These are phyloP conservation scores for Aureobasidium sp. DNA, from an alignment of 2,329 filamentous ascomycete genomes.

Conservation along the genomic window DNA sequence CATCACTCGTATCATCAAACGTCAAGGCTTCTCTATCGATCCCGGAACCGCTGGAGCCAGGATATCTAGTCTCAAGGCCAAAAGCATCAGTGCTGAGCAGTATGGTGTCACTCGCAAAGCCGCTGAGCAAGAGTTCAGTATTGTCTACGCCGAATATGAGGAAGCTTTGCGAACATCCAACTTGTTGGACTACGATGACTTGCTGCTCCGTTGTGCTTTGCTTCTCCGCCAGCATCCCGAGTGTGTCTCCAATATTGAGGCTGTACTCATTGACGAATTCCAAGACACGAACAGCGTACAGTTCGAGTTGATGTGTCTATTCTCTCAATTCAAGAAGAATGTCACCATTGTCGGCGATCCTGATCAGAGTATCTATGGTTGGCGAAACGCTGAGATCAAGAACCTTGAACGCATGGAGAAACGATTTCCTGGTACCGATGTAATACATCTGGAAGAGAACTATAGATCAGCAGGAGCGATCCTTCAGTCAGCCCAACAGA, in stretches of 20 bases:
- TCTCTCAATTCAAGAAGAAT: slow-evolving; percentile 64
- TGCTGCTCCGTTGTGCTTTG: slow-evolving; percentile 75
- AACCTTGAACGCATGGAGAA: slow-evolving; percentile 74
- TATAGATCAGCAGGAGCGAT: slow-evolving; percentile 89
- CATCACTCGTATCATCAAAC: slow-evolving; percentile 72
- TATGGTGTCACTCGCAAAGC: slow-evolving; percentile 36
- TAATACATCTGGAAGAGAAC: slow-evolving; percentile 85
- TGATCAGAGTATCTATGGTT: slow-evolving; percentile 96
- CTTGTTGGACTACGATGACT: slow-evolving; percentile 87
- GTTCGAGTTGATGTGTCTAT: slow-evolving; percentile 85
- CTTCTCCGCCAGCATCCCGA: slow-evolving; percentile 65
- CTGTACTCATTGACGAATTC: slow-evolving; percentile 93
- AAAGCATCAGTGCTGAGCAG: slow-evolving; percentile 43
- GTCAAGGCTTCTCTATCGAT: slow-evolving; percentile 56
- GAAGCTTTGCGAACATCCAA: slow-evolving; percentile 67
- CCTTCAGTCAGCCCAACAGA: slow-evolving; percentile 66
- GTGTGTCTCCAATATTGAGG: slow-evolving; percentile 83
- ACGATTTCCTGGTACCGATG: slow-evolving; percentile 70
- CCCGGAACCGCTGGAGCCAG: slow-evolving; percentile 62
- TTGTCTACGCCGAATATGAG: slow-evolving; percentile 69
- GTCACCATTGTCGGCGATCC: slow-evolving; percentile 96
- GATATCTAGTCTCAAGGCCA: slow-evolving; percentile 61
- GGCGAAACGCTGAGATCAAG: slow-evolving; percentile 84
- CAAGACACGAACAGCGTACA: slow-evolving; percentile 95
- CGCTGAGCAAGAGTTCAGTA: slow-evolving; percentile 57